These are phyloP conservation scores for Penicillium paxilli DNA, from an alignment of 495 filamentous ascomycete species.

Conservation along the genomic window DNA sequence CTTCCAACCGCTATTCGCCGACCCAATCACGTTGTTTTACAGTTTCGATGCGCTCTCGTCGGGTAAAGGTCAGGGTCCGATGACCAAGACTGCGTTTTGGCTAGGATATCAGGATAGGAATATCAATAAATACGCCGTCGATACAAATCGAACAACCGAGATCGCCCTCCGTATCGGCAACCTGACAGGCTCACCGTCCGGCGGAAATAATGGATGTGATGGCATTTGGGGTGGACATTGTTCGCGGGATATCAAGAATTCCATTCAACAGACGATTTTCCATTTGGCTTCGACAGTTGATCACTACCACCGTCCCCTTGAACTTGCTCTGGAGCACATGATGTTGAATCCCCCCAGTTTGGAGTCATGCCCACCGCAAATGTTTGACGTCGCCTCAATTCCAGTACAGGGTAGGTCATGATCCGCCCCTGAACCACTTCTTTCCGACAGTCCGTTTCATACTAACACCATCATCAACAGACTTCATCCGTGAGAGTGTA, in stretches of 20 bases:
- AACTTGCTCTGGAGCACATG: slow-evolving; percentile 32
- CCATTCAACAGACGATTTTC: slow-evolving; percentile 30
- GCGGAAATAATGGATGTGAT: slow-evolving; percentile 42
- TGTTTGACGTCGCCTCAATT: slow-evolving; percentile 40
- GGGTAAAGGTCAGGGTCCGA: slow-evolving; percentile 35
- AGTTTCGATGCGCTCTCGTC: slow-evolving; percentile 37
- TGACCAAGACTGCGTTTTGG: slow-evolving; percentile 46
- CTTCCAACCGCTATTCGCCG: slow-evolving; percentile 40
- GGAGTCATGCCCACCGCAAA: slow-evolving; percentile 28
- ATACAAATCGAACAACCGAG: slow-evolving; percentile 42
- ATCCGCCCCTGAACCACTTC: not conserved
- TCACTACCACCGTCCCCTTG: slow-evolving; percentile 33
- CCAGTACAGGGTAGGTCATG: slow-evolving; percentile 36
- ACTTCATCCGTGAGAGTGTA: slow-evolving; percentile 36
- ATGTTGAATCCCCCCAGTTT: slow-evolving; percentile 22
- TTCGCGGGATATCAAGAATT: slow-evolving; percentile 32
- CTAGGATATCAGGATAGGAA: slow-evolving; percentile 34
- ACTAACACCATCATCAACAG: slow-evolving; percentile 17
- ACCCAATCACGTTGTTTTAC: slow-evolving; percentile 40
- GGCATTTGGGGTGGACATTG: slow-evolving; percentile 41
- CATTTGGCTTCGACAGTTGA: slow-evolving; percentile 27
- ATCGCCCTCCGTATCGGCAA: slow-evolving; percentile 44
- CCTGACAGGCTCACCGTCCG: slow-evolving; percentile 36
- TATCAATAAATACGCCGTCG: slow-evolving; percentile 32
- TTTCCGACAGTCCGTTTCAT: not conserved